A percentile compares a stretch with the other conserved stretches of the same genome.
Evolutionary conservation across 495 filamentous ascomycete species (phyloP).

Genomic region (Mytilinidion resinicola): DNA sequence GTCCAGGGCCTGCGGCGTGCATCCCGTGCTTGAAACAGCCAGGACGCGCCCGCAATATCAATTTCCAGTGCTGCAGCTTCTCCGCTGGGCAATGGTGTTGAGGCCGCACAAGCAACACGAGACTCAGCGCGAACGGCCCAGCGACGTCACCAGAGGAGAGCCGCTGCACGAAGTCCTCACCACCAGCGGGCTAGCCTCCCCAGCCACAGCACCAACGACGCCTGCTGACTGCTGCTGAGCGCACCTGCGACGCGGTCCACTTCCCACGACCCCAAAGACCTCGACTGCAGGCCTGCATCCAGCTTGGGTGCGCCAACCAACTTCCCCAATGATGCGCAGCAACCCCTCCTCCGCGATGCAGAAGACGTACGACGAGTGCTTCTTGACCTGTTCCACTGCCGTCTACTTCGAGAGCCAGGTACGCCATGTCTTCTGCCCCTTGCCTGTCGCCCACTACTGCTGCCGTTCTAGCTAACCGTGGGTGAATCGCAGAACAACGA

Average conservation of each 20-base stretch:
- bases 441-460: not conserved
- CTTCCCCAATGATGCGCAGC: conserved; percentile 64
- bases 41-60: too few relatives aligned
- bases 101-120: too few relatives aligned
- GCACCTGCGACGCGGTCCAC: not conserved
- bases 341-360: conserved; percentile 74
- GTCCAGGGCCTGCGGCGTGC: too few relatives aligned
- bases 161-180: not conserved
- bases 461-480: conserved; percentile 3
- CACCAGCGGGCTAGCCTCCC: not conserved
- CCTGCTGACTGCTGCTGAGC: not conserved
- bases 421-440: conserved; percentile 16
- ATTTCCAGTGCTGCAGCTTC: too few relatives aligned
- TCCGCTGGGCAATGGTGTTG: too few relatives aligned
- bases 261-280: not conserved
- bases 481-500: conserved; percentile 70
- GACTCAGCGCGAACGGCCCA: too few relatives aligned
- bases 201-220: not conserved
- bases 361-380: conserved; percentile 96
- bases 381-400: conserved; percentile 87
- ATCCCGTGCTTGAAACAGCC: too few relatives aligned
- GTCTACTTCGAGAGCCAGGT: conserved; percentile 93
- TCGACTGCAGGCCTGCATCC: not conserved
- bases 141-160: not conserved
- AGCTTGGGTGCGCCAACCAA: not conserved